phyloP scores from a whole-genome alignment of 345 rosid species.

The Salix viminalis region DNA sequence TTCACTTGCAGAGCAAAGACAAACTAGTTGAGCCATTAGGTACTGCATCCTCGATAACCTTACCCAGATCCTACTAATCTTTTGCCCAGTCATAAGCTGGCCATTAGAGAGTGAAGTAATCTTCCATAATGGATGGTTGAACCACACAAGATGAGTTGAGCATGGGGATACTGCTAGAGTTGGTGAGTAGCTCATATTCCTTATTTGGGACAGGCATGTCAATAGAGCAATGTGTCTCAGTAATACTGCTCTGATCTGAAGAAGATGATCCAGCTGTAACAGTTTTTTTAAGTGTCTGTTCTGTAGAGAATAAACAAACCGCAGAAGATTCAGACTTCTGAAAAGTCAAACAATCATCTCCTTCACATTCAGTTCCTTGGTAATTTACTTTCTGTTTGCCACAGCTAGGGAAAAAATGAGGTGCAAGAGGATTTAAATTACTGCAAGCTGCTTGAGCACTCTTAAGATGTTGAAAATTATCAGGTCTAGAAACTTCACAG shows the following conservation, averaged over 20 bases:
- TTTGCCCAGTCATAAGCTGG: constrained; percentile 7
- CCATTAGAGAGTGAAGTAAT: constrained; percentile 6
- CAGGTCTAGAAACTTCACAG: constrained; percentile 8
- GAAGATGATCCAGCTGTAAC: constrained; percentile 20
- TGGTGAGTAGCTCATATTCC: constrained; percentile 4
- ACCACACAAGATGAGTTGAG: constrained; percentile 8
- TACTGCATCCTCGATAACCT: neutral
- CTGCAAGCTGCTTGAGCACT: constrained; percentile 25
- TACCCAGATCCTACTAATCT: neutral
- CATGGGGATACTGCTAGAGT: constrained; percentile 4
- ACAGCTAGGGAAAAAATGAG: constrained; percentile 41
- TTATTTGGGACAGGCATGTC: constrained; percentile 13
- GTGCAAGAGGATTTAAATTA: constrained; percentile 50
- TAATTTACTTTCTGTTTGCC: constrained; percentile 22
- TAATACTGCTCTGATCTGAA: constrained; percentile 17
- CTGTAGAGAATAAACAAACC: constrained; percentile 23
- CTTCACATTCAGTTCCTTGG: constrained; percentile 21
- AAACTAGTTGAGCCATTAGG: constrained; percentile 17
- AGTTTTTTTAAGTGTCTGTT: constrained; percentile 7
- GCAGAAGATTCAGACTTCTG: constrained; percentile 28
- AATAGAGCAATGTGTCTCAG: constrained; percentile 12
- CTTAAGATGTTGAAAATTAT: constrained; percentile 18
- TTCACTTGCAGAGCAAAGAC: constrained; percentile 12
- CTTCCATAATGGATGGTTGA: constrained; percentile 14
- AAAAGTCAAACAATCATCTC: constrained; percentile 17